Base-by-base conservation (phyloP, 495 filamentous ascomycete species). In the Aspergillus sclerotiicarbonarius region DNA sequence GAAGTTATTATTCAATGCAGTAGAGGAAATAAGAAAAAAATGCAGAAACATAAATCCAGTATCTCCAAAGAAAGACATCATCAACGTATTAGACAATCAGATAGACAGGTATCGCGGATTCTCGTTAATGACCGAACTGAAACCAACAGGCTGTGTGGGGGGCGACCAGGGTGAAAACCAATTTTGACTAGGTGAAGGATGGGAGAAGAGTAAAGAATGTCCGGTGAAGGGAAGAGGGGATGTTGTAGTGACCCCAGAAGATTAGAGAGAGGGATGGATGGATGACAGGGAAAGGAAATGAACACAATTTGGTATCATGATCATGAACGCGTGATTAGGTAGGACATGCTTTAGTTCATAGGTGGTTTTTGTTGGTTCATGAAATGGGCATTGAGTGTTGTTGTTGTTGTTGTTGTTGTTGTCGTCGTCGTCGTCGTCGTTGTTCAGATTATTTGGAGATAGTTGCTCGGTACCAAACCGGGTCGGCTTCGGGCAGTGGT, bases 401-500 rank as follows among this genome's bases (percentile, higher is more conserved):
- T 16, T 7, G 31, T 16, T 5, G 4, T 3, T 32, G 13, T 15
- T 50, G 46, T 31, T 29, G 30, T 15, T 12, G n/a, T 15, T 41
- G 37, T 37, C 2, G 13, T 37, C 8, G 31, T 33, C 6, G 31
- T 6, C 6, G 31, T 10, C 10, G 31, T 58, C 61, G 63, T 45
- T 35, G 53, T 62, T 65, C 71, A 79, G 54, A 78, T 73, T 53
- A 76, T 76, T 75, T 96, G 91, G 68, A 99, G 75, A 67, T 99
- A 99, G 73, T 99, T 99, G 73, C 92, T 96, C 20, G 95, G 95
- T 52, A 98, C 95, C 66, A 99, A 77, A 21, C 95, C 95, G 10
- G 89, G 76, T 62, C 85, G 80, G 18, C 84, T 81, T 25, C 86
- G 86, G 63, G 84, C 85, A 0, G 90, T 89, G 51, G 91, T 89